These are phyloP conservation scores for Magnolia sinica DNA, from an alignment of 164 flowering plant species.

Conservation along the genomic window DNA sequence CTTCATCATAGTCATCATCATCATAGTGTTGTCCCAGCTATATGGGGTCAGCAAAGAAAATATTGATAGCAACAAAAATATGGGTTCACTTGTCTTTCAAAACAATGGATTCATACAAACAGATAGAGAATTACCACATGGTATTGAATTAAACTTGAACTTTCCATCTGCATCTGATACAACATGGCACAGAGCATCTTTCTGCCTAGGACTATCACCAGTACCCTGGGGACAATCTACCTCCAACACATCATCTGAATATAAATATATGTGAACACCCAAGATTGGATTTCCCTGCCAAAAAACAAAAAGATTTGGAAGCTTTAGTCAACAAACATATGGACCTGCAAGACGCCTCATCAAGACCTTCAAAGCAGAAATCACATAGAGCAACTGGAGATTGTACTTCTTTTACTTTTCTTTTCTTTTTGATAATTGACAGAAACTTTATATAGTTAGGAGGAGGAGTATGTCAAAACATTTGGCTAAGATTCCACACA, in stretches of 20 bases:
- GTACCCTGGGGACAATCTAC: constrained; percentile 80
- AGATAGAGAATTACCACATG: constrained; percentile 70
- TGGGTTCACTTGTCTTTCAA: too few relatives aligned
- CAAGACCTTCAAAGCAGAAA: background rate
- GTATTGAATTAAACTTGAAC: constrained; percentile 70
- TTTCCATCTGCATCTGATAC: constrained; percentile 88
- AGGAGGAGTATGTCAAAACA: too few relatives aligned
- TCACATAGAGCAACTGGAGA: background rate
- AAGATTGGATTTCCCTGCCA: constrained; percentile 91
- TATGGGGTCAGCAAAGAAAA: too few relatives aligned
- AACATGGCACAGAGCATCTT: constrained; percentile 82
- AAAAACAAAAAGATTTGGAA: constrained; percentile 2
- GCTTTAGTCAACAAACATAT: background rate
- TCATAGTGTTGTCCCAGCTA: too few relatives aligned
- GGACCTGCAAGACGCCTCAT: background rate
- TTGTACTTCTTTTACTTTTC: too few relatives aligned
- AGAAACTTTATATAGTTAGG: too few relatives aligned
- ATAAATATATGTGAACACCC: constrained; percentile 85
- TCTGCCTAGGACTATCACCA: constrained; percentile 58
- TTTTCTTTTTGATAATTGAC: too few relatives aligned
- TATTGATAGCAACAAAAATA: too few relatives aligned
- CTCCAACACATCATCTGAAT: constrained; percentile 72
- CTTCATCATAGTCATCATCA: too few relatives aligned
- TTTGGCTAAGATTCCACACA: too few relatives aligned
- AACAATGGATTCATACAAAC: background rate